Evolutionary conservation across 2,329 filamentous ascomycete genomes (phyloP), one percentile per base, ranked within the genome.

Genomic region (Cladosporium cucumerinum): DNA sequence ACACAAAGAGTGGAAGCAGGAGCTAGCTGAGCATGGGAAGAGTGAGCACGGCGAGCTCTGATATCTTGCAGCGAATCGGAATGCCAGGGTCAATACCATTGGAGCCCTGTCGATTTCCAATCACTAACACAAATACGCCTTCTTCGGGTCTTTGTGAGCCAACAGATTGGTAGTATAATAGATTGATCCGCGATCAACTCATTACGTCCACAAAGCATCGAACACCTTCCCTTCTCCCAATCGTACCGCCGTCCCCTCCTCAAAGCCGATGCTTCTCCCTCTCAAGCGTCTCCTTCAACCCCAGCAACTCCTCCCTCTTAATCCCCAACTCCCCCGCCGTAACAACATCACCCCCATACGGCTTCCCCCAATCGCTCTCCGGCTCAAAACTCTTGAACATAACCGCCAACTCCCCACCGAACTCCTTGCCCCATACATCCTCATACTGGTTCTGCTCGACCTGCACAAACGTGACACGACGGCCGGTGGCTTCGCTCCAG

Each of bases 341-440:
- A 25, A 67, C 57, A n/a, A 69, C 57, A 26, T 67, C 61, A 26
- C 23, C 26, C 12, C 21, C 23, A 34, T 65, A 48, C 21, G 60
- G 26, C 23, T 30, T 57, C 3, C 52, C 58, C 67, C 67, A 67
- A 39, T 67, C 67, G 14, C 48, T 54, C 58, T 64, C 60, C 16
- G 51, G 11, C 49, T 66, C 66, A 30, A 52, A 63, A 16, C 49
- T 48, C 23, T 60, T 54, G n/a, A 67, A 66, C 48, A 64, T 58
- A 58, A 63, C n/a, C 18, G 58, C 64, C 64, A 69, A 51, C 59
- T 69, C 67, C n/a, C 25, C 32, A 5, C 67, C 67, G 36, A 52
- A 55, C 6, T 49, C 52, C 48, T 54, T 54, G 25, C 67, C 64
- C 64, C 59, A 69, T 1, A 66, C 12, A 12, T 26, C 34, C 43